Evolutionary conservation across 2,329 filamentous ascomycete species (phyloP).

Genomic region (Cadophora sp.): DNA sequence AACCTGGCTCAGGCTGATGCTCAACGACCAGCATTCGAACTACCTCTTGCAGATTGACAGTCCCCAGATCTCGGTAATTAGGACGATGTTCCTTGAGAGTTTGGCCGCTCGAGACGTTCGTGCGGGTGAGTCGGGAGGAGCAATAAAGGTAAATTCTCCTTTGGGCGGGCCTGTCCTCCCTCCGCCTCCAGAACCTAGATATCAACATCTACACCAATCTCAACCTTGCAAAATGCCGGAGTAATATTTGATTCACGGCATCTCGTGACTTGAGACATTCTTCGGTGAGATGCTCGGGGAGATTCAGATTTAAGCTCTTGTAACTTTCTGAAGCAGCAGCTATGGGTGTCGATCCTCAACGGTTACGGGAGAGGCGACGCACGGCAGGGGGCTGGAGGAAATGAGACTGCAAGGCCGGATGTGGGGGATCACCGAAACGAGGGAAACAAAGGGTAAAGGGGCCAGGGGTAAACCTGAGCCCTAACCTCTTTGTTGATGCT

Average conservation of each 20-base stretch:
- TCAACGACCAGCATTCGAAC: slow-evolving; percentile 2
- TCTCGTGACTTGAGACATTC: slow-evolving; percentile 24
- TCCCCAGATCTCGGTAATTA: slow-evolving; percentile 2
- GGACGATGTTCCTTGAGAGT: background rate
- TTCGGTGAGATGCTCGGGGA: slow-evolving; percentile 18
- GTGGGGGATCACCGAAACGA: slow-evolving; percentile 21
- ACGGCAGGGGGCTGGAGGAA: background rate
- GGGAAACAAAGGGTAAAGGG: slow-evolving; percentile 3
- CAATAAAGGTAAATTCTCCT: slow-evolving; percentile 14
- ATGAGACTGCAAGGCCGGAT: slow-evolving; percentile 15
- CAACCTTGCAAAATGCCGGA: background rate
- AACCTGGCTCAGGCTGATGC: background rate
- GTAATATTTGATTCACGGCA: background rate
- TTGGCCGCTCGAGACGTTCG: background rate
- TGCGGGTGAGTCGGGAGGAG: background rate
- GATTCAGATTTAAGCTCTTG: slow-evolving; percentile 17
- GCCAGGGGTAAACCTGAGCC: background rate
- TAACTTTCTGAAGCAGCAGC: background rate
- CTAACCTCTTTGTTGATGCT: slow-evolving; percentile 12
- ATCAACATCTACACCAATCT: background rate
- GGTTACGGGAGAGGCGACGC: background rate
- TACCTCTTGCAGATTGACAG: background rate
- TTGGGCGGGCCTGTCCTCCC: background rate
- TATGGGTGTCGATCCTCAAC: slow-evolving; percentile 7
- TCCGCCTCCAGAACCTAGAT: background rate